These are phyloP conservation scores for Hygrophila difformis DNA, from an alignment of 257 asterid species.

Conservation along the genomic window DNA sequence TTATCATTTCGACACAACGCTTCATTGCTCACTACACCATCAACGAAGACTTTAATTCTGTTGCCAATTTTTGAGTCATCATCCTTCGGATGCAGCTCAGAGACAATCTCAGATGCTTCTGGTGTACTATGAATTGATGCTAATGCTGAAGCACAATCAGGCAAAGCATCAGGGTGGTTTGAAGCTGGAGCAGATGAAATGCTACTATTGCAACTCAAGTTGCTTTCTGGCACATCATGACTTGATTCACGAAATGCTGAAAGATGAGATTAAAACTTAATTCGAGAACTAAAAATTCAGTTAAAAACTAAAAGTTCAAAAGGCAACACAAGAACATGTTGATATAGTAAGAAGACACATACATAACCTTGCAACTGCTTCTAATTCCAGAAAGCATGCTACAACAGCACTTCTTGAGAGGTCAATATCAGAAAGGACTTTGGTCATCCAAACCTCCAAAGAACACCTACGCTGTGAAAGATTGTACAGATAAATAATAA, in stretches of 20 bases:
- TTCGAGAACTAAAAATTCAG: too few relatives aligned
- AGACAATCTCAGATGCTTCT: conserved; percentile 31
- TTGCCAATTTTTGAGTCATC: conserved; percentile 14
- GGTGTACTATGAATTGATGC: conserved; percentile 22
- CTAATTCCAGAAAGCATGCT: conserved; percentile 72
- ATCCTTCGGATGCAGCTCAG: conserved; percentile 16
- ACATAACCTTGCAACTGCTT: conserved; percentile 76
- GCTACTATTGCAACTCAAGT: conserved; percentile 23
- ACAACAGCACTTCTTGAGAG: conserved; percentile 55
- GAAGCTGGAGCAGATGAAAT: conserved; percentile 26
- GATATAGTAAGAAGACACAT: conserved; percentile 31
- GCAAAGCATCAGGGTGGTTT: conserved; percentile 24
- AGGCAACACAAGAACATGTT: conserved; percentile 3
- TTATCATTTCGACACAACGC: conserved; percentile 18
- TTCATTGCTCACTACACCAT: conserved; percentile 21
- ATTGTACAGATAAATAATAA: conserved; percentile 8
- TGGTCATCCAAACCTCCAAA: conserved; percentile 68
- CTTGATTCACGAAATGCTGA: conserved; percentile 52
- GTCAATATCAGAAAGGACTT: conserved; percentile 58
- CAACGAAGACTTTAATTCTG: conserved; percentile 18
- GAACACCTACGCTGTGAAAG: conserved; percentile 58
- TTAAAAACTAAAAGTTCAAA: background rate
- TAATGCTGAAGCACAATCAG: conserved; percentile 25
- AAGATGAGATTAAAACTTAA: background rate
- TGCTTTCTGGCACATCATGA: conserved; percentile 20